Evolutionary conservation across 495 filamentous ascomycete genomes (phyloP).

Genomic region (Talaromyces proteolyticus): DNA sequence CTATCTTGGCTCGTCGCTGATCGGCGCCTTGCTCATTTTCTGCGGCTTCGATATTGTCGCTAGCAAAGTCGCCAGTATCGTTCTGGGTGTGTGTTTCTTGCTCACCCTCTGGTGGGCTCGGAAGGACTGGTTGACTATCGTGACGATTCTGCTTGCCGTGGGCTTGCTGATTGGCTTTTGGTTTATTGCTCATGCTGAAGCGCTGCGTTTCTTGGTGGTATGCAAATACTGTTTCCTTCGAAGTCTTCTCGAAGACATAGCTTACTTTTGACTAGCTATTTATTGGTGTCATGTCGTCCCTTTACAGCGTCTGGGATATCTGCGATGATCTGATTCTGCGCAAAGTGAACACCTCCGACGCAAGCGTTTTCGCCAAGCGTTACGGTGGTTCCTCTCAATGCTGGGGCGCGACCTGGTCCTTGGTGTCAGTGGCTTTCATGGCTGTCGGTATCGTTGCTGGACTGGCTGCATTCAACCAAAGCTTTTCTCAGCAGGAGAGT

Average conservation of each 20-base stretch:
- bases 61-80: slow-evolving; percentile 69
- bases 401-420: slow-evolving; percentile 75
- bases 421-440: slow-evolving; percentile 67
- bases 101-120: slow-evolving; percentile 76
- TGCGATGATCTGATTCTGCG: slow-evolving; percentile 80
- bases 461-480: slow-evolving; percentile 69
- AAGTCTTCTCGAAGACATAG: background rate
- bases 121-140: slow-evolving; percentile 69
- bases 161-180: slow-evolving; percentile 68
- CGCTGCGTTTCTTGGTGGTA: slow-evolving; percentile 65
- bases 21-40: slow-evolving; percentile 73
- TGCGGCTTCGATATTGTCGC: slow-evolving; percentile 77
- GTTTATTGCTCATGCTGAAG: slow-evolving; percentile 72
- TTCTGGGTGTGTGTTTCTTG: slow-evolving; percentile 66
- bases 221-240: slow-evolving; percentile 9
- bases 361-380: slow-evolving; percentile 70
- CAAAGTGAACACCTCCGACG: slow-evolving; percentile 76
- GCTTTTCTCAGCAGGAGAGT: slow-evolving; percentile 58
- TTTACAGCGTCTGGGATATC: slow-evolving; percentile 84
- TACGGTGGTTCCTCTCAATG: slow-evolving; percentile 77
- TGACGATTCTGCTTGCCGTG: slow-evolving; percentile 61
- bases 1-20: slow-evolving; percentile 68
- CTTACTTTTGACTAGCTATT: slow-evolving; percentile 44
- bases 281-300: slow-evolving; percentile 71
- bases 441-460: slow-evolving; percentile 63